phyloP scores from a whole-genome alignment of 108 stramenopile species.

The Nitzschia sp. region DNA sequence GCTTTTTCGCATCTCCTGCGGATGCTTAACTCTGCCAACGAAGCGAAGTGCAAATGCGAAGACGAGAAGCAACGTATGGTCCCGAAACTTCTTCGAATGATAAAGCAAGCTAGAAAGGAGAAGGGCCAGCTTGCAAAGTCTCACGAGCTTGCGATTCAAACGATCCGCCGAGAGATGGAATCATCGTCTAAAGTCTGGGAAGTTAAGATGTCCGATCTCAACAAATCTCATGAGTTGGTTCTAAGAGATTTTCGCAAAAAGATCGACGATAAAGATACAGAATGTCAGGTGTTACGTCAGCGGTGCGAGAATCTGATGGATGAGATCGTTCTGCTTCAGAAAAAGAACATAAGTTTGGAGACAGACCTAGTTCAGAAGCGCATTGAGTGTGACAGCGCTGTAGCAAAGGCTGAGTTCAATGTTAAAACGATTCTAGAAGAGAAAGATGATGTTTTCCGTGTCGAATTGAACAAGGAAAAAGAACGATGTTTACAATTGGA shows the following conservation, averaged over 20 bases:
- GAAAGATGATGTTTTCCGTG: no score
- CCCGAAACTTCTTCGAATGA: neutral
- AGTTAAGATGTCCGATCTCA: neutral
- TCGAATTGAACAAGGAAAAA: neutral
- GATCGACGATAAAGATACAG: neutral
- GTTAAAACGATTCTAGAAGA: neutral
- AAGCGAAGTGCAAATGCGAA: conserved; percentile 1
- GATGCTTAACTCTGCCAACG: conserved; percentile 5
- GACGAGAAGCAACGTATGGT: conserved; percentile 5
- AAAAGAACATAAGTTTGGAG: neutral
- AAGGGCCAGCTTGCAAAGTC: neutral
- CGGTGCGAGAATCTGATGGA: neutral
- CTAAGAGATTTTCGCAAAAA: neutral
- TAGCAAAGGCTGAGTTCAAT: neutral
- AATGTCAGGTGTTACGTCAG: neutral
- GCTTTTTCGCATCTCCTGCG: neutral
- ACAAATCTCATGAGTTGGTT: neutral
- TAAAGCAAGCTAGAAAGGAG: conserved; percentile 3
- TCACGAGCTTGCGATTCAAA: neutral
- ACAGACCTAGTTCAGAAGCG: no score
- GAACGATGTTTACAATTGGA: neutral
- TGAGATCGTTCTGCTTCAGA: neutral
- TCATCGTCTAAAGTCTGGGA: neutral
- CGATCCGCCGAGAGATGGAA: neutral
- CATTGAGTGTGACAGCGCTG: no score